Percentiles rank a stretch among this genome's conserved stretches.
phyloP scores from a whole-genome alignment of 2,329 filamentous ascomycete species.

The Claviceps sp. region DNA sequence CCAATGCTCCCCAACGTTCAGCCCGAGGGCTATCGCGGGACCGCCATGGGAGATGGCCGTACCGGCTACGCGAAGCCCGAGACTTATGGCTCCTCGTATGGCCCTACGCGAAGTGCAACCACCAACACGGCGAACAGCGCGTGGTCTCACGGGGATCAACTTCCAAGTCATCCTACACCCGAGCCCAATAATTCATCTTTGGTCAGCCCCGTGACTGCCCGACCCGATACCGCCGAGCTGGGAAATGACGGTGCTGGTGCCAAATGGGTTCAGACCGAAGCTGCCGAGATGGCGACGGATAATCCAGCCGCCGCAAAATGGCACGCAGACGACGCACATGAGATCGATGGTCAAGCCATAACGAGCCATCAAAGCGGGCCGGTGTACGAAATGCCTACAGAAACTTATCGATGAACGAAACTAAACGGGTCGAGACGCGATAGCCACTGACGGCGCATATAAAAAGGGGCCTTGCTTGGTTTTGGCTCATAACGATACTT shows the following conservation, averaged over 20 bases:
- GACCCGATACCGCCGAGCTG: constrained; percentile 8
- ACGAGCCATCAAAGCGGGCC: constrained; percentile 20
- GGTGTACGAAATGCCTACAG: constrained; percentile 30
- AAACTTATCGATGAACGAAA: constrained; percentile 20
- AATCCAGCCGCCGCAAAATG: constrained; percentile 18
- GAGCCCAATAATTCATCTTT: constrained; percentile 7
- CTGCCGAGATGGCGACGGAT: constrained; percentile 21
- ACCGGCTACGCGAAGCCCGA: constrained; percentile 26
- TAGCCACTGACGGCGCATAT: background rate
- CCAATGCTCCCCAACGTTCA: constrained; percentile 12
- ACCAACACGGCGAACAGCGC: constrained; percentile 8
- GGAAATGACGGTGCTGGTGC: constrained; percentile 6
- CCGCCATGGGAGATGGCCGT: constrained; percentile 25
- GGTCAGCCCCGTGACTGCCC: constrained; percentile 7
- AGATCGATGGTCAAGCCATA: constrained; percentile 25
- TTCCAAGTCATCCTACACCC: constrained; percentile 15
- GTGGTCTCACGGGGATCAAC: constrained; percentile 9
- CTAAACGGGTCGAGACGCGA: background rate
- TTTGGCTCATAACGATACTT: no score
- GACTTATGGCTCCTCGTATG: constrained; percentile 19
- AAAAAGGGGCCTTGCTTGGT: background rate
- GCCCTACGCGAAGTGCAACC: constrained; percentile 11
- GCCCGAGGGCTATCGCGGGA: constrained; percentile 26
- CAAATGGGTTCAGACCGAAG: constrained; percentile 5
- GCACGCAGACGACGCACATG: constrained; percentile 22